Evolutionary conservation across 2,329 filamentous ascomycete species (phyloP).

Genomic region (Plectosphaerella plurivora): DNA sequence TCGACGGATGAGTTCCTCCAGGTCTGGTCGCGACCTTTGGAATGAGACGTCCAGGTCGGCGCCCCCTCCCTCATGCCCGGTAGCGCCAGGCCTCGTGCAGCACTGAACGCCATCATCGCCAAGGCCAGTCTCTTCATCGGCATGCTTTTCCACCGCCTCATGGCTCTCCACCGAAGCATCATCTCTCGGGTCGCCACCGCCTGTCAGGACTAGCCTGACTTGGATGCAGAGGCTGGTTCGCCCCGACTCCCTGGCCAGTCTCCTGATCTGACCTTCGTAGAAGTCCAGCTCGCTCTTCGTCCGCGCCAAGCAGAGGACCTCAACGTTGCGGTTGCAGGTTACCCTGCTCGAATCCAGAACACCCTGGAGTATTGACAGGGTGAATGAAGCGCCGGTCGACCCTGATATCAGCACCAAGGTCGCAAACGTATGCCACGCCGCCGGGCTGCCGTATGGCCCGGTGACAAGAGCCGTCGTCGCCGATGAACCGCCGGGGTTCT

Average conservation of each 20-base stretch:
- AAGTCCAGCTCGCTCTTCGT: not conserved
- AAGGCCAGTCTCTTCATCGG: not conserved
- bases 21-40: constrained; percentile 38
- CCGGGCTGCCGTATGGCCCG: constrained; percentile 53
- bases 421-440: constrained; percentile 54
- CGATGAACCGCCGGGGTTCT: constrained; percentile 18
- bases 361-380: constrained; percentile 51
- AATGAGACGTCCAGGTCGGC: not conserved
- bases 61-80: not conserved
- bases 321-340: constrained; percentile 22
- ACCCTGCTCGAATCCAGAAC: not conserved
- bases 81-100: not conserved
- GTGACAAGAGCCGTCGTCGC: constrained; percentile 42
- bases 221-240: not conserved
- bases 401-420: constrained; percentile 56
- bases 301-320: not conserved
- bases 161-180: not conserved
- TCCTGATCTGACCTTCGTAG: not conserved
- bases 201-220: not conserved
- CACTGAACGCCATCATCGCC: not conserved
- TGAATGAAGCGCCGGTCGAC: constrained; percentile 60
- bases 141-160: not conserved
- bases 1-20: constrained; percentile 45
- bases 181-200: not conserved
- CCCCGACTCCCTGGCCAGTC: not conserved